Base-by-base conservation (phyloP, 768 basidiomycete species). In the Cytidiella melzeri region DNA sequence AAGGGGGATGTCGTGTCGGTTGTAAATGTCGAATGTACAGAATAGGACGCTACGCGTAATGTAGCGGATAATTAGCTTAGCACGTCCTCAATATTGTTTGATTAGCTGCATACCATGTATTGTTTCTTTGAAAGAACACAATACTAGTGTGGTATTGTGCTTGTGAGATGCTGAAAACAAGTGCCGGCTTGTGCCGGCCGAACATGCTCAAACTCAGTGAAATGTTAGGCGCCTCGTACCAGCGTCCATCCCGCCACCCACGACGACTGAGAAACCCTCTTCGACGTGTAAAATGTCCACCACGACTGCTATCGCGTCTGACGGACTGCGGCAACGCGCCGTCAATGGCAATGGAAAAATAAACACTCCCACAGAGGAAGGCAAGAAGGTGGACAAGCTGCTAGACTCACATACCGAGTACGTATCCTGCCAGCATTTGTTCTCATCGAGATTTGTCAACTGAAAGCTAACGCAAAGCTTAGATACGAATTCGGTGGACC, bases 401-500 rank as follows among this genome's bases (percentile, higher is more conserved):
- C 72, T 94, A 43, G 75, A 77, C 58, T 62, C 64, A 47, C 74
- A 76, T 48, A 58, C 63, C 47, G 61, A 62, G 72, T 74, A 45
- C 42, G 70, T 62, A n/a, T n/a, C n/a, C n/a, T n/a, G 9, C 19
- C 4, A 41, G 15, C 38, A 18, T 28, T 15, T 43, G 41, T 9
- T 28, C 23, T 15, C 13, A 18, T 12, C 21, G 10, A 36, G 44
- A 47, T n/a, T n/a, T n/a, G n/a, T n/a, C n/a, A n/a, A n/a, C n/a
- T n/a, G n/a, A 19, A 57, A 39, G 27, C 36, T 21, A n/a, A 39
- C 41, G 19, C 20, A 25, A 7, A 55, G 39, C 10, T 41, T 24
- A 94, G 92, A 30, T 95, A 89, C 71, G 94, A 99, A 67, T 99
- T 99, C 61, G 95, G 96, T 55, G 95, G 95, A 2, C 93, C 95